phyloP scores from a whole-genome alignment of 2,329 filamentous ascomycete species.

The Phoma sp. region DNA sequence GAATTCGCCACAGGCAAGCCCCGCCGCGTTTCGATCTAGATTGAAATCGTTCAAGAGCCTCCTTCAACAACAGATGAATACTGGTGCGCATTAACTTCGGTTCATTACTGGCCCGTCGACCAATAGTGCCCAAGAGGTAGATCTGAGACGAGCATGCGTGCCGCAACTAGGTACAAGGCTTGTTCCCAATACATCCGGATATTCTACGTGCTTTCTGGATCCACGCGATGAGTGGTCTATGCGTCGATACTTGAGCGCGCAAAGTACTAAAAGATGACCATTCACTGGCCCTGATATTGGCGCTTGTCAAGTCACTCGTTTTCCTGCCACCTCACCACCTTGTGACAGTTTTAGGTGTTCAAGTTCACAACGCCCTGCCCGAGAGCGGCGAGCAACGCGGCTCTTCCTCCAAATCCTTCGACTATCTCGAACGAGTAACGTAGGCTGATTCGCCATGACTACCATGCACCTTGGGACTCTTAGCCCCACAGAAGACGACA shows the following conservation, averaged over 20 bases:
- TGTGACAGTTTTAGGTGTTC: not conserved
- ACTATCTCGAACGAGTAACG: conserved; percentile 26
- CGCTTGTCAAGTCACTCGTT: conserved; percentile 23
- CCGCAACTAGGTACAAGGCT: conserved; percentile 48
- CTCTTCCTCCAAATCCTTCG: conserved; percentile 37
- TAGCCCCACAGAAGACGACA: conserved; percentile 34
- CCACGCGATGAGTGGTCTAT: conserved; percentile 37
- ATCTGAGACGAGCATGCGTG: conserved; percentile 42
- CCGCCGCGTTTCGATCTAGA: conserved; percentile 37
- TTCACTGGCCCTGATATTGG: conserved; percentile 35
- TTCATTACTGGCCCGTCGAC: conserved; percentile 41
- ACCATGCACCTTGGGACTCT: conserved; percentile 39
- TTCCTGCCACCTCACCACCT: conserved; percentile 17
- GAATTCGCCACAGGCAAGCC: conserved; percentile 40
- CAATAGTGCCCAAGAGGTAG: conserved; percentile 36
- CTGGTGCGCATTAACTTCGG: conserved; percentile 40
- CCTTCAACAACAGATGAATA: conserved; percentile 32
- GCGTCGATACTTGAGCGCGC: conserved; percentile 37
- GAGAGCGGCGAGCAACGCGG: conserved; percentile 35
- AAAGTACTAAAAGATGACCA: conserved; percentile 50
- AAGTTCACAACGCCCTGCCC: conserved; percentile 12
- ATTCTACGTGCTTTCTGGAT: conserved; percentile 40
- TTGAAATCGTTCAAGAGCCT: conserved; percentile 36
- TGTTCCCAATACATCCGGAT: conserved; percentile 48
- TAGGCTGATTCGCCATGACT: conserved; percentile 38